Evolutionary conservation across 805 yeast species (phyloP).

Genomic region (Saturnispora silvae): DNA sequence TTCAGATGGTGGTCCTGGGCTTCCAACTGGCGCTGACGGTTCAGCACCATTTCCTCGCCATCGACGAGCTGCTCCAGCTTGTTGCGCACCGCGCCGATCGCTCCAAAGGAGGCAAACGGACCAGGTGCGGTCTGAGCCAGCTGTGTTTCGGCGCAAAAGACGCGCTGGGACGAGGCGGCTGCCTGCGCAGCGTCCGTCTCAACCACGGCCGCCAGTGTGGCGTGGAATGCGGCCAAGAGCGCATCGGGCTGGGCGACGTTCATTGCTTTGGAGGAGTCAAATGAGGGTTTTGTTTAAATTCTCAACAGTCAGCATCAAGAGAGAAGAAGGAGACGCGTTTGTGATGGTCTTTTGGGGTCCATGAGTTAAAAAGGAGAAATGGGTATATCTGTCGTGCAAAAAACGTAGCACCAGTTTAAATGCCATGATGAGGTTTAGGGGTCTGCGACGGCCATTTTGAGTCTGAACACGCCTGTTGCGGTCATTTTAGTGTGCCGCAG

Average conservation of each 20-base stretch:
- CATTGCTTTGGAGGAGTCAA: too few species aligned
- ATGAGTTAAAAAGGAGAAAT: too few species aligned
- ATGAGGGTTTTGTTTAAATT: too few species aligned
- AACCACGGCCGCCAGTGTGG: conserved; percentile 5
- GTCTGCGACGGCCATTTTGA: too few species aligned
- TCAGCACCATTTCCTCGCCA: conserved; percentile 2
- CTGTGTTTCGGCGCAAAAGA: conserved; percentile 4
- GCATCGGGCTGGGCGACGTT: conserved; percentile 2
- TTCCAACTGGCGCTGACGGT: not conserved
- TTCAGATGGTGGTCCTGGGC: not conserved
- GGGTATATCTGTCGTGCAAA: too few species aligned
- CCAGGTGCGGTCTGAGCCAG: conserved; percentile 8
- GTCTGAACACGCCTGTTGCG: too few species aligned
- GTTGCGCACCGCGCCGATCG: not conserved
- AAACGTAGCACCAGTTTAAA: too few species aligned
- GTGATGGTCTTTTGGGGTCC: too few species aligned
- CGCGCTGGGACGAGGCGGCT: conserved; percentile 3
- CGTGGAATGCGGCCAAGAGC: conserved; percentile 5
- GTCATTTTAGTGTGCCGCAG: too few species aligned
- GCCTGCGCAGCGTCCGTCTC: conserved; percentile 1
- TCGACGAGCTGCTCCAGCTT: not conserved
- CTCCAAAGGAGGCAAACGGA: conserved; percentile 1
- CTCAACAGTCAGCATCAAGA: too few species aligned
- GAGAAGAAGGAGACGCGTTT: too few species aligned
- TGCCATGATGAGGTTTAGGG: too few species aligned